Evolutionary conservation across 352 stramenopile genomes (phyloP), one percentile per base, ranked within the genome.

Genomic region (Albugo candida): DNA sequence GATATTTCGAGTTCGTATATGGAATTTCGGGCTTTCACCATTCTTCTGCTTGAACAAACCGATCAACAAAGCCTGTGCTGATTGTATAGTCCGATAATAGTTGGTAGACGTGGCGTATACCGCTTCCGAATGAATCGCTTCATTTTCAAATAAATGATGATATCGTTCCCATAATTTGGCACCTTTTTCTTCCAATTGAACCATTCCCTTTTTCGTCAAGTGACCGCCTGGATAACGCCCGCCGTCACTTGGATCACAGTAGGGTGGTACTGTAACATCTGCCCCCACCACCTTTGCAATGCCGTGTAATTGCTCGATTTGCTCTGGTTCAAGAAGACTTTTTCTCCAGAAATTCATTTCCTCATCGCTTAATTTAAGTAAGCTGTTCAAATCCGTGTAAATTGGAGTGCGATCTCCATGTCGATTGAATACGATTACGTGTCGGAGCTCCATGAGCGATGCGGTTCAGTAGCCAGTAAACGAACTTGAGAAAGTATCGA

Each of bases 321-420:
- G 53, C 21, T 65, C 54, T 13, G 41, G 35, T 17, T 53, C 51
- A 13, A 49, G 47, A 16, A 65, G 36, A 21, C 49, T 40, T 2
- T 11, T 19, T 24, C 2, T 52, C 58, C 58, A 65, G 40, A 62
- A 65, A 10, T 27, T 47, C 38, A 53, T 53, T 31, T 65, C 58
- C 38, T 50, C 48, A 2, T 54, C 43, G 13, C 46, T 45, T 14
- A 56, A 45, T 39, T 47, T 36, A 27, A 65, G 42, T 19, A 58
- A 58, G 39, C 45, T 49, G 17, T 55, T 55, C 21, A 47, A 38
- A 24, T 53, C 18, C 11, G 47, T 38, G 43, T 62, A 48, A 18
- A 87, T 77, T 3, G 75, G 75, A n/a, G 75, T 82, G 13, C 75
- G 66, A 47, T 87, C 75, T 37, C 75, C 75, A 52, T 87, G 75